Evolutionary conservation across 148 eudicot genomes (phyloP).

Genomic region (Gaultheria prostrata): DNA sequence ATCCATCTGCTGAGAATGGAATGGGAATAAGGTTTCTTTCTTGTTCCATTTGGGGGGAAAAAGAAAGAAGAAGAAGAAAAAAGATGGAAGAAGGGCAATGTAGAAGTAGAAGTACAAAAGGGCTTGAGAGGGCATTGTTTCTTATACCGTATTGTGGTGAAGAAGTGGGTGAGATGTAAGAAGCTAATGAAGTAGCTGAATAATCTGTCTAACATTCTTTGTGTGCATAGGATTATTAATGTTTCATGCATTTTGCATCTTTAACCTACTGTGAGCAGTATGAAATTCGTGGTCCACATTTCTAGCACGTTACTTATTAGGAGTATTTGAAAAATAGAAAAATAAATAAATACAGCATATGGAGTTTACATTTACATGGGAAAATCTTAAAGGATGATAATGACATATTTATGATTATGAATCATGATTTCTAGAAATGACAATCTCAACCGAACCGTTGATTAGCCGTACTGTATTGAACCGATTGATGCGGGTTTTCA

Average conservation of each 20-base stretch:
- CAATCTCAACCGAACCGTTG: too few species aligned
- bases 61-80: not conserved
- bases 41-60: conserved; percentile 13
- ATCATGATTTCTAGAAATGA: not conserved
- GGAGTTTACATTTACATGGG: not conserved
- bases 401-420: not conserved
- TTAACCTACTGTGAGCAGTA: conserved; percentile 23
- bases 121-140: conserved; percentile 5
- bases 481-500: too few species aligned
- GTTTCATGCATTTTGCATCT: conserved; percentile 32
- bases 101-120: conserved; percentile 2
- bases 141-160: not conserved
- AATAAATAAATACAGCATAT: not conserved
- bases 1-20: conserved; percentile 10
- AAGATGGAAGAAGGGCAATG: conserved; percentile 4
- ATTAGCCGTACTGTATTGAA: too few species aligned
- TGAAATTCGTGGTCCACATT: not conserved
- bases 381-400: not conserved
- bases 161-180: conserved; percentile 23
- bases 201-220: conserved; percentile 26
- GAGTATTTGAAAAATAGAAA: too few species aligned
- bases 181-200: conserved; percentile 2
- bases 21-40: not conserved
- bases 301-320: not conserved
- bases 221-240: conserved; percentile 22